Base-by-base conservation (phyloP, 1,139 yeast genomes). In the Scheffersomyces quercinus region DNA sequence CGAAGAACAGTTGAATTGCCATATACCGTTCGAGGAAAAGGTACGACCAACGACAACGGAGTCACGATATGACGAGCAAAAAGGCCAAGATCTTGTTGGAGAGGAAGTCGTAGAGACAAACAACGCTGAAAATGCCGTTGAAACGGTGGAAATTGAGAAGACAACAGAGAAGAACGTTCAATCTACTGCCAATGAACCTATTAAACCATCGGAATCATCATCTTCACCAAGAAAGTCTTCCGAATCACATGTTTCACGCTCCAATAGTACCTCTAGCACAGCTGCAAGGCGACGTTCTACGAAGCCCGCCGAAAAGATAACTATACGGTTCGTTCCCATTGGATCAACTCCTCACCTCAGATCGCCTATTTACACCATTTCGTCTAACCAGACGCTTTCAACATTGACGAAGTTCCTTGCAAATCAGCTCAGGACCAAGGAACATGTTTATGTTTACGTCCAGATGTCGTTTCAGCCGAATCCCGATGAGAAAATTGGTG, bases 381-480 rank as follows among this genome's bases (percentile, higher is more conserved):
- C 81, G 3, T 58, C 70, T 5, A 59, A 65, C 29, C 82, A 78
- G 48, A 70, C 72, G 3, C 70, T 81, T 37, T 64, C 76, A 1
- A 73, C 81, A 1, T 55, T 82, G 35, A 59, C 65, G 35, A 68
- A 62, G 48, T 82, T 79, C 48, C 53, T 82, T 30, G 64, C 67
- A 36, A 72, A 70, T 51, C 71, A 67, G 44, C 54, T 81, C 16
- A 65, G 65, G 35, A 49, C 66, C 9, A 56, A 53, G 34, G 58
- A 61, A 5, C 55, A 51, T 9, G 45, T 64, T 12, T 60, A 69
- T 46, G 43, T 73, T 30, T 83, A 83, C 52, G 65, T 83, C 8
- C 83, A 79, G 50, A 82, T 77, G 56, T 79, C 85, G 12, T 81
- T 82, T 50, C 77, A 75, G 49, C 87, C 88, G 1, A 74, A 73